Evolutionary conservation across 768 basidiomycete genomes (phyloP).

Genomic region (Termitomyces sp.): DNA sequence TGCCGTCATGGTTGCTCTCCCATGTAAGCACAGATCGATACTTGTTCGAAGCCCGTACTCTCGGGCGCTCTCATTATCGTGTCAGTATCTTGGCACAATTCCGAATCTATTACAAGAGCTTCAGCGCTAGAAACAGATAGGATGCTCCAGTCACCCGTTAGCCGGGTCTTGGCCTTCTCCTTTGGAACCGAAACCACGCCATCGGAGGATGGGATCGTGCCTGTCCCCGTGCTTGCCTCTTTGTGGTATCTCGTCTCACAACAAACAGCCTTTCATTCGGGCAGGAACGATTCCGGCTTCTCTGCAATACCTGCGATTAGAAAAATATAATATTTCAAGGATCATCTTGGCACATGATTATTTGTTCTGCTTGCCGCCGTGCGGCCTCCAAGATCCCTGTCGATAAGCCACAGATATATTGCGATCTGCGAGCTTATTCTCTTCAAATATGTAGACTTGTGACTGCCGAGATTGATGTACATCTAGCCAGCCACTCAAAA

Average conservation of each 20-base stretch:
- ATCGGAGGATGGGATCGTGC: conserved; percentile 7
- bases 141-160: conserved; percentile 11
- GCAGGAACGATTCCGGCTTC: neutral
- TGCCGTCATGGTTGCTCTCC: too few relatives aligned
- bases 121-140: conserved; percentile 6
- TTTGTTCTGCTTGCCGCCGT: neutral
- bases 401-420: neutral
- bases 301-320: neutral
- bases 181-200: conserved; percentile 10
- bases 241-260: conserved; percentile 7
- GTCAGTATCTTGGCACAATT: conserved; percentile 13
- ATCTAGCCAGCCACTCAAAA: neutral
- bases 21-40: neutral
- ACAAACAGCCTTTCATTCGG: neutral
- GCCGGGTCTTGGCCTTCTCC: conserved; percentile 7
- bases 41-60: neutral
- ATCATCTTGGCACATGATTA: conserved; percentile 6
- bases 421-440: neutral
- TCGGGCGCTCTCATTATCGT: neutral
- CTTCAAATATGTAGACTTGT: neutral
- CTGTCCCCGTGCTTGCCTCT: neutral
- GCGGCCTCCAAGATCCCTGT: neutral
- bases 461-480: neutral
- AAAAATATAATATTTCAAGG: neutral
- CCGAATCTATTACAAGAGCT: conserved; percentile 3